A percentile compares a stretch with the other conserved stretches of the same genome.
Evolutionary conservation across 345 rosid genomes (phyloP).

Genomic region (Populus ilicifolia): DNA sequence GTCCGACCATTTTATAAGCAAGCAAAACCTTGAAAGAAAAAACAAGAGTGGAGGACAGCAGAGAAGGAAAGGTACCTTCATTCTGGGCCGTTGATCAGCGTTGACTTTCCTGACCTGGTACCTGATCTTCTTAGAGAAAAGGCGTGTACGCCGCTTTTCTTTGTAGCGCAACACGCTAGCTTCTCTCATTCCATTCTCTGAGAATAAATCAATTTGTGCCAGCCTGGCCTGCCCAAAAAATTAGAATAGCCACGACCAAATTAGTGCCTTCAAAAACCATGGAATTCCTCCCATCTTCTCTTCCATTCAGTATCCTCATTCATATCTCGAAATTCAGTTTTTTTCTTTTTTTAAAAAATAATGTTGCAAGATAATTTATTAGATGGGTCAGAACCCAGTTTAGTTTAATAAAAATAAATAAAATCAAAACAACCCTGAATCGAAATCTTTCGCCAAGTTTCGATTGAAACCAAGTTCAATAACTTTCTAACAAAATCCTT

Average conservation of each 20-base stretch:
- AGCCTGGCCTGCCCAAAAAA: conserved; percentile 59
- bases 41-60: background rate
- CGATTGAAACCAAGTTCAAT: too few relatives aligned
- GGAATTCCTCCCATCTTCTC: background rate
- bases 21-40: too few relatives aligned
- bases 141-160: conserved; percentile 81
- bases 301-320: too few relatives aligned
- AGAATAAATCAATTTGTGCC: conserved; percentile 73
- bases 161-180: conserved; percentile 87
- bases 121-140: conserved; percentile 86
- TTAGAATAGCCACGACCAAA: background rate
- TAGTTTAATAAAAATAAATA: too few relatives aligned
- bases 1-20: too few relatives aligned
- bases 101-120: conserved; percentile 87
- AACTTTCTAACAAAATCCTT: too few relatives aligned
- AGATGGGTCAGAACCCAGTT: too few relatives aligned
- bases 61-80: conserved; percentile 49
- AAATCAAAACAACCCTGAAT: too few relatives aligned
- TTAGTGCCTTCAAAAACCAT: background rate
- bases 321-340: too few relatives aligned
- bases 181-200: conserved; percentile 63
- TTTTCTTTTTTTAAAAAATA: too few relatives aligned
- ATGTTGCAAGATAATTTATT: too few relatives aligned
- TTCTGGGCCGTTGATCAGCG: conserved; percentile 85
- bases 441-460: too few relatives aligned